Base-by-base conservation (phyloP, 1,284 basidiomycete species). In the Coniophora puteana region DNA sequence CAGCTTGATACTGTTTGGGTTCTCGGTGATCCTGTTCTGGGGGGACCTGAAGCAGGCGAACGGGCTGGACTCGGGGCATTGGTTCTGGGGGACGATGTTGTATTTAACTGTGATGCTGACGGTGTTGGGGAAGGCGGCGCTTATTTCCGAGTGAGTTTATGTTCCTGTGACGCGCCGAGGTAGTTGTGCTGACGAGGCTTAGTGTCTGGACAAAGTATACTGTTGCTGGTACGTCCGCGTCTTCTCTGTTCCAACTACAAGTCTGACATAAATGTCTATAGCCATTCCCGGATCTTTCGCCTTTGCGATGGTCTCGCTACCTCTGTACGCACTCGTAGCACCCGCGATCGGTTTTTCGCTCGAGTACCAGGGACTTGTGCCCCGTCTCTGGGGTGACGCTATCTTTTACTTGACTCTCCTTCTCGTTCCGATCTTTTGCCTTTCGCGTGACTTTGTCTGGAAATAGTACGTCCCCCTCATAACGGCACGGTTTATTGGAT, bases 171-270 rank as follows among this genome's bases (percentile, higher is more conserved):
- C n/a, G n/a, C n/a, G n/a, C n/a, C n/a, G n/a, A n/a, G n/a, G n/a
- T n/a, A n/a, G n/a, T n/a, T n/a, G n/a, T 33, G 37, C 50, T 61
- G 23, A 50, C 40, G 22, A 17, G 33, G 32, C 25, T 12, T 50
- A 96, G 93, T 53, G 66, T 99, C n/a, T 99, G 95, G 96, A 98
- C 95, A 3, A 98, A 99, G 61, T 99, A 98, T 62, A 98, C 94
- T 3, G 88, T 94, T 28, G 90, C 91, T 34, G 87, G 83, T 83
- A 55, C 54, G 17, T 33, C 8, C 28, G 22, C 24, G 3, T 44
- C 26, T 14, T 43, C 32, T 21, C 23, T 17, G 5, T 12, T 32
- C 8, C n/a, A 34, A 20, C 8, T 38, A 52, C 16, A 54, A 34
- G 21, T 25, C 29, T 36, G n/a, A 45, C 49, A 23, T 45, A 33